Base-by-base conservation (phyloP, 768 basidiomycete genomes). In the Cystofilobasidium ferigula region DNA sequence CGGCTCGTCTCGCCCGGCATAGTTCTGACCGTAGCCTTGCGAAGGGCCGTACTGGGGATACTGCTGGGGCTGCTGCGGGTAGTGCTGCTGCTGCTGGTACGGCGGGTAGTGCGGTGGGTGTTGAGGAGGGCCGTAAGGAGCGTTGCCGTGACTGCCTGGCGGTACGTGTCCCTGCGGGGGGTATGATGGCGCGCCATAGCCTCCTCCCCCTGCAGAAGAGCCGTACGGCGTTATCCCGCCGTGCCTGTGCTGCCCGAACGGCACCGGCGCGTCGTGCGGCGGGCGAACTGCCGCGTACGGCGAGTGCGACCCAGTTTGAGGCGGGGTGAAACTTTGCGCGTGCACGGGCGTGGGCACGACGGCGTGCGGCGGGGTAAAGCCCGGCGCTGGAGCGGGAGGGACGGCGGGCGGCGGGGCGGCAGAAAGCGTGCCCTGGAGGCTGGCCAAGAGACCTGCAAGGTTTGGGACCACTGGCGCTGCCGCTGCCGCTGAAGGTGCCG, bases 221-320 rank as follows among this genome's bases (percentile, higher is more conserved):
- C 22, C 45, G 22, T 47, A 47, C n/a, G 45, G 45, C n/a, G n/a
- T n/a, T n/a, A n/a, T n/a, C n/a, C n/a, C n/a, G n/a, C n/a, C n/a
- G n/a, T n/a, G n/a, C n/a, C n/a, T n/a, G n/a, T n/a, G n/a, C n/a
- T n/a, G n/a, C n/a, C n/a, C n/a, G n/a, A n/a, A n/a, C n/a, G n/a
- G n/a, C n/a, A n/a, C n/a, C n/a, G n/a, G n/a, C 40, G 40, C 40
- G 16, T 42, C 40, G 40, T 42, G 40, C 40, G 40, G 40, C 5
- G 40, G 40, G 10, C 10, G 14, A 14, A 18, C 40, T 9, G 47
- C n/a, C 12, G 22, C 47, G 24, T 48, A 48, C 22, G 47, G 47
- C 51, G 51, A 54, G 30, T 54, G 51, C 51, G 51, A 54, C 7
- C 51, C 51, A n/a, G n/a, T n/a, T n/a, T n/a, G n/a, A n/a, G n/a